Evolutionary conservation across 192 early-diverging fungal species (phyloP).

Genomic region (Entophlyctis helioformis): DNA sequence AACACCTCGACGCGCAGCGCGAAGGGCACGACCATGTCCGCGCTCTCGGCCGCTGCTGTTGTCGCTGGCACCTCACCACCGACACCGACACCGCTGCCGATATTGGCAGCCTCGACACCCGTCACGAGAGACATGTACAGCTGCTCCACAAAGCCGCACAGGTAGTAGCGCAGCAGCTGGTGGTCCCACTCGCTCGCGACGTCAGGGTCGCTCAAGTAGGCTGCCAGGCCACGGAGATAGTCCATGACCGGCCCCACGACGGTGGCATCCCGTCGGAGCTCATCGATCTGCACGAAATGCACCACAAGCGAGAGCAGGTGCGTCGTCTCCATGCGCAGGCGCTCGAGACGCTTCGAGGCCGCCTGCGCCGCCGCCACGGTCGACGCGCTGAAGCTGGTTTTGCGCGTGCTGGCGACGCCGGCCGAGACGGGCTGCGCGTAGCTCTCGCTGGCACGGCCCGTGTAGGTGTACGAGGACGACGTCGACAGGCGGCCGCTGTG

Average conservation of each 20-base stretch:
- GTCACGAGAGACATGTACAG: conserved; percentile 57
- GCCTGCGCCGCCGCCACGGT: no score
- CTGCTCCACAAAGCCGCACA: conserved; percentile 78
- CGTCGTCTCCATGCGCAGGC: conserved; percentile 57
- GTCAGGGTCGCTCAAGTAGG: conserved; percentile 59
- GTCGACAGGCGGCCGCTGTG: conserved; percentile 31
- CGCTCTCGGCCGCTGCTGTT: no score
- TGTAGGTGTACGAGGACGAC: no score
- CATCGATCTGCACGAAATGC: conserved; percentile 44
- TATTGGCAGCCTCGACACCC: background rate
- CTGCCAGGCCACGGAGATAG: conserved; percentile 34
- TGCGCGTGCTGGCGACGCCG: conserved; percentile 6
- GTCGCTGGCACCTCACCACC: no score
- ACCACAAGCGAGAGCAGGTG: conserved; percentile 61
- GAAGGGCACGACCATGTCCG: no score
- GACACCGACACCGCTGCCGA: no score
- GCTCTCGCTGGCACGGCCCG: no score
- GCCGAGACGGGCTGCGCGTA: no score
- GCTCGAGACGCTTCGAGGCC: conserved; percentile 50
- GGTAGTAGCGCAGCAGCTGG: conserved; percentile 75
- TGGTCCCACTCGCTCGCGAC: conserved; percentile 80
- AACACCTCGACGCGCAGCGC: conserved; percentile 68
- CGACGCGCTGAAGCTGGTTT: conserved; percentile 44
- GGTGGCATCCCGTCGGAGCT: conserved; percentile 44
- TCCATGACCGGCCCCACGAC: conserved; percentile 51